phyloP scores from a whole-genome alignment of 768 basidiomycete genomes.

The Cyclocybe cylindracea region DNA sequence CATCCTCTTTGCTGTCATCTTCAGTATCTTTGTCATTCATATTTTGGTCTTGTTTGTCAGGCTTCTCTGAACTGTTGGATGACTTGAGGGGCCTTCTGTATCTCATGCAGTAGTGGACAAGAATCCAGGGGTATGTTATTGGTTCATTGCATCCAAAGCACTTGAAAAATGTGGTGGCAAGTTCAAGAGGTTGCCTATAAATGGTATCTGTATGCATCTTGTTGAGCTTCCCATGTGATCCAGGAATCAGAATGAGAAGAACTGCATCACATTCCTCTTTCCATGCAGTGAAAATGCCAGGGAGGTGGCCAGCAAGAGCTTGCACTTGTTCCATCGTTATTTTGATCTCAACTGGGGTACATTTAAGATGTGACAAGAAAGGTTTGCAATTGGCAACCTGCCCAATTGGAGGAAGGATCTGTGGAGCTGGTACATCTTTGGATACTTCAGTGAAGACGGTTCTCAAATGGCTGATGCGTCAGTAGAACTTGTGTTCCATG shows the following conservation, averaged over 20 bases:
- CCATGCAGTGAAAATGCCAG: constrained; percentile 18
- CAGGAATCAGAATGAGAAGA: constrained; percentile 16
- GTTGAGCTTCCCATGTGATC: background rate
- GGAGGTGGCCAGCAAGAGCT: constrained; percentile 6
- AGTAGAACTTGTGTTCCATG: too few species aligned
- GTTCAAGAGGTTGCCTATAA: constrained; percentile 14
- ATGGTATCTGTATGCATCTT: background rate
- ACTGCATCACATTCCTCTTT: constrained; percentile 18
- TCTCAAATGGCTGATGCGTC: background rate
- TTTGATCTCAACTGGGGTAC: constrained; percentile 2
- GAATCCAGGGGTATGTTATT: constrained; percentile 30
- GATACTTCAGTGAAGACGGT: background rate
- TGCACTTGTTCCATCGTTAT: constrained; percentile 5
- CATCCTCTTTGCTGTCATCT: constrained; percentile 4
- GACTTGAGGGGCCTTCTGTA: background rate
- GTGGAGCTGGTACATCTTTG: background rate
- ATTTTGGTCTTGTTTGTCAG: constrained; percentile 10
- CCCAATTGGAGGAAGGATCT: constrained; percentile 10
- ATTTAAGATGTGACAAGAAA: constrained; percentile 20
- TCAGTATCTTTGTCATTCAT: background rate
- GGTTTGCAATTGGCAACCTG: constrained; percentile 21
- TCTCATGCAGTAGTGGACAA: constrained; percentile 27
- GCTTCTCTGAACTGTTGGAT: background rate
- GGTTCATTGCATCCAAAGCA: constrained; percentile 30
- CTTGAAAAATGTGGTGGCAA: constrained; percentile 33